phyloP scores from a whole-genome alignment of 2,329 filamentous ascomycete species.

The Tolypocladium album region DNA sequence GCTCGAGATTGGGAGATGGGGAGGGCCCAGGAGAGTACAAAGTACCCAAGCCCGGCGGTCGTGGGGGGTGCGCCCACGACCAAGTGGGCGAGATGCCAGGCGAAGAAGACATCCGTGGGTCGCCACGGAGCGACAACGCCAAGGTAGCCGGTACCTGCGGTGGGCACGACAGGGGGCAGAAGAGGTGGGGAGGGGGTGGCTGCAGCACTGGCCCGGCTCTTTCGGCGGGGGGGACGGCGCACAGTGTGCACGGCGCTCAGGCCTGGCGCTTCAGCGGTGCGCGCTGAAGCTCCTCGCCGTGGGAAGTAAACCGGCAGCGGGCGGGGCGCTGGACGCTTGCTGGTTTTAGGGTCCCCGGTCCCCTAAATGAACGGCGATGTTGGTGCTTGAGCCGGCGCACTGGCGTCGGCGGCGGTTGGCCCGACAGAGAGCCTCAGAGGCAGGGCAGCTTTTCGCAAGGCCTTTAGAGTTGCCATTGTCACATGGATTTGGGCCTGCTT shows the following conservation, averaged over 20 bases:
- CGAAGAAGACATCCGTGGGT: background rate
- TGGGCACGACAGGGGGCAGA: background rate
- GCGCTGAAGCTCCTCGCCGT: background rate
- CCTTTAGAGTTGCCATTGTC: background rate
- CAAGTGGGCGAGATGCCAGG: constrained; percentile 2
- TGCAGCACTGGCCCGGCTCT: background rate
- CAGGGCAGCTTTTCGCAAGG: background rate
- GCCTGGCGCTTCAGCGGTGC: background rate
- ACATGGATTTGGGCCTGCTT: background rate
- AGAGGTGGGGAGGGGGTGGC: background rate
- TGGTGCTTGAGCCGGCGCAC: background rate
- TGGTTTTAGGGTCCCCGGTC: background rate
- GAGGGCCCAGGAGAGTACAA: constrained; percentile 6
- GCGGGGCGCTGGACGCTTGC: background rate
- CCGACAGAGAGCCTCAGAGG: background rate
- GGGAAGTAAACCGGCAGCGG: background rate
- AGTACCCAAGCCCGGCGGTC: background rate
- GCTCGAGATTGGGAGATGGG: constrained; percentile 7
- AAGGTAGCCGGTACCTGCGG: background rate
- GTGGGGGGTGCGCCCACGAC: background rate
- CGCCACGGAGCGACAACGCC: background rate
- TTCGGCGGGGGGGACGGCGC: background rate
- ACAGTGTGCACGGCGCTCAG: background rate
- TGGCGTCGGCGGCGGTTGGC: background rate
- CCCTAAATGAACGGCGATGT: background rate